phyloP scores from a whole-genome alignment of 1,284 basidiomycete genomes.

The Ceratobasidium sp. region DNA sequence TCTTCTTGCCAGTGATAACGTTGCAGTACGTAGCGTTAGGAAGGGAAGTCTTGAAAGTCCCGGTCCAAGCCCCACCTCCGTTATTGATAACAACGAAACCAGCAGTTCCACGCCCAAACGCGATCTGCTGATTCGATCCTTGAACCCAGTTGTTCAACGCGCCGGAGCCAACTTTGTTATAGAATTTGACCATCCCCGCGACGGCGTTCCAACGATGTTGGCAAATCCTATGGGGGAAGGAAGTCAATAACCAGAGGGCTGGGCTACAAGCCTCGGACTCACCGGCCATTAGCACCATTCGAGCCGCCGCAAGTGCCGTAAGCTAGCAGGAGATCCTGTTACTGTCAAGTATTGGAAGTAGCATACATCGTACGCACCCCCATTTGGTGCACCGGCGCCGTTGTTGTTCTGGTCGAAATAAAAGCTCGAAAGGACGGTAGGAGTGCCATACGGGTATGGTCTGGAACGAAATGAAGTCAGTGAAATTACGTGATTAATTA shows the following conservation, averaged over 20 bases:
- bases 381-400: constrained; percentile 69
- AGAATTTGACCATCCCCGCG: constrained; percentile 73
- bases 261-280: not conserved
- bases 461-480: constrained; percentile 49
- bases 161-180: constrained; percentile 65
- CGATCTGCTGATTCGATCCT: constrained; percentile 69
- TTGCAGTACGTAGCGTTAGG: constrained; percentile 74
- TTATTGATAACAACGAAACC: constrained; percentile 79
- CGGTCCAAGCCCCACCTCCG: constrained; percentile 66
- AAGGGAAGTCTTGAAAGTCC: constrained; percentile 69
- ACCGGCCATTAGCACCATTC: constrained; percentile 70
- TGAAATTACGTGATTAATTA: not conserved
- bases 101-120: constrained; percentile 70
- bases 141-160: constrained; percentile 69
- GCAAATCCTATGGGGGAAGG: constrained; percentile 46
- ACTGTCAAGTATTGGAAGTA: not conserved
- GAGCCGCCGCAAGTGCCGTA: constrained; percentile 67
- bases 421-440: constrained; percentile 74
- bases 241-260: not conserved
- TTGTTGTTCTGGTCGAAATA: constrained; percentile 64
- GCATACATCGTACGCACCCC: constrained; percentile 56
- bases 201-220: constrained; percentile 72
- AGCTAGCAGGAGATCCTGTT: constrained; percentile 54
- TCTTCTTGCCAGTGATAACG: constrained; percentile 65
- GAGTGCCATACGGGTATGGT: constrained; percentile 75